Evolutionary conservation across 2,329 filamentous ascomycete genomes (phyloP).

Genomic region (Nigrospora osmanthi): DNA sequence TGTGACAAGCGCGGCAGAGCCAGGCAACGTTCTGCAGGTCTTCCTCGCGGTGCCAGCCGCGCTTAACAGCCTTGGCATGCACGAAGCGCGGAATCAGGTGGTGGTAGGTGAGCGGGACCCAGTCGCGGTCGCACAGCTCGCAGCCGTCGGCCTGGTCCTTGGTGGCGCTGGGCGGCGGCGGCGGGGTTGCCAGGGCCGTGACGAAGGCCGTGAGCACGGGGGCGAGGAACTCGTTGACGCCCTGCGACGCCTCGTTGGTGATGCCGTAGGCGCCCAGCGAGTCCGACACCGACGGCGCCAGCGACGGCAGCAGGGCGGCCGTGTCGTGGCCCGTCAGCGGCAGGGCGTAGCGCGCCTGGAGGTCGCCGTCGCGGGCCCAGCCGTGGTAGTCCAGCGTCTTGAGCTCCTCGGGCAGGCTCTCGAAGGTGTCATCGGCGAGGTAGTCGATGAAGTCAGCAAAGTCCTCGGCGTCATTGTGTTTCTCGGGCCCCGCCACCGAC

Average conservation of each 20-base stretch:
- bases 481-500: slow-evolving; percentile 4
- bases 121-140: slow-evolving; percentile 69
- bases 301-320: slow-evolving; percentile 38
- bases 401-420: slow-evolving; percentile 52
- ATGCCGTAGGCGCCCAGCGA: slow-evolving; percentile 62
- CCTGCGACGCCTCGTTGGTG: slow-evolving; percentile 34
- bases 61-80: slow-evolving; percentile 67
- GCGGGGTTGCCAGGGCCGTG: slow-evolving; percentile 45
- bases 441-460: slow-evolving; percentile 78
- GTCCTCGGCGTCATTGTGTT: slow-evolving; percentile 47
- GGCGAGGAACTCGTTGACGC: slow-evolving; percentile 49
- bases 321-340: slow-evolving; percentile 46
- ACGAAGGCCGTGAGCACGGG: slow-evolving; percentile 60
- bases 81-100: slow-evolving; percentile 76
- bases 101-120: slow-evolving; percentile 74
- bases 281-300: slow-evolving; percentile 57
- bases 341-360: slow-evolving; percentile 48
- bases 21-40: slow-evolving; percentile 75
- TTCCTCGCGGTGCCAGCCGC: slow-evolving; percentile 72
- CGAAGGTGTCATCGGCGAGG: slow-evolving; percentile 62
- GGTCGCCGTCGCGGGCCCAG: slow-evolving; percentile 35
- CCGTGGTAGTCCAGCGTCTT: slow-evolving; percentile 52
- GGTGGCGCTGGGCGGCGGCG: slow-evolving; percentile 55
- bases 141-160: slow-evolving; percentile 47
- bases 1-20: slow-evolving; percentile 79